Base-by-base conservation (phyloP, 805 yeast genomes). In the Yarrowia divulgata region DNA sequence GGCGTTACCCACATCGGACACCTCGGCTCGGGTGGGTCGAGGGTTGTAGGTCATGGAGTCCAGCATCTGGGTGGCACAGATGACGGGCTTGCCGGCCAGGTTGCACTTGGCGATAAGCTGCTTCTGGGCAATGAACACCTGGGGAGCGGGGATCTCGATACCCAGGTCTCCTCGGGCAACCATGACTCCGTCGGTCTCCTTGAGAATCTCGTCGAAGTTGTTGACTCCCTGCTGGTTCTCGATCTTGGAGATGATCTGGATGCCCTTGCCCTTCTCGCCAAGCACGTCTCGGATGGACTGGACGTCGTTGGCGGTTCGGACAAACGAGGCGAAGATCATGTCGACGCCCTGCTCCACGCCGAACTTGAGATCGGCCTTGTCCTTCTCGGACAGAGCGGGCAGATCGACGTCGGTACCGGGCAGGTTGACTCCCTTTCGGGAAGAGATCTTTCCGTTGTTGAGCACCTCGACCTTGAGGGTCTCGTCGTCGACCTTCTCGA, bases 121-220 rank as follows among this genome's bases (percentile, higher is more conserved):
- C 88, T 95, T 95, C 85, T 95, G 99, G 76, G 93, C 98, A 77
- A 95, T 93, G 81, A 95, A 93, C 73, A 95, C 99, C 85, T 93
- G 96, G 73, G 98, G 94, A 74, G 99, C 98, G 75, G 98, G 98
- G 78, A 95, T 95, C 86, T 95, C 99, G 79, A 95, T 95, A 87
- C 99, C 99, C 78, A 95, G 87, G 82, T 95, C 99, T 87, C 99
- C 99, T 85, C 99, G 90, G 78, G 99, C 99, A 81, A 95, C 98
- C 99, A 95, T 95, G 79, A 95, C 97, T 86, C 98, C 99, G 81
- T 95, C 99, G 73, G 99, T 95, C 82, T 88, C 97, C 77, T 81
- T 81, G 80, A 95, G 88, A 79, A 95, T 95, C 73, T 91, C 98
- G 82, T 95, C 99, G 80, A 95, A 95, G 89, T 95, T 95, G 90